Conservation (phyloP, 1,139 yeast genomes). For the Geotrichum europaeum region DNA sequence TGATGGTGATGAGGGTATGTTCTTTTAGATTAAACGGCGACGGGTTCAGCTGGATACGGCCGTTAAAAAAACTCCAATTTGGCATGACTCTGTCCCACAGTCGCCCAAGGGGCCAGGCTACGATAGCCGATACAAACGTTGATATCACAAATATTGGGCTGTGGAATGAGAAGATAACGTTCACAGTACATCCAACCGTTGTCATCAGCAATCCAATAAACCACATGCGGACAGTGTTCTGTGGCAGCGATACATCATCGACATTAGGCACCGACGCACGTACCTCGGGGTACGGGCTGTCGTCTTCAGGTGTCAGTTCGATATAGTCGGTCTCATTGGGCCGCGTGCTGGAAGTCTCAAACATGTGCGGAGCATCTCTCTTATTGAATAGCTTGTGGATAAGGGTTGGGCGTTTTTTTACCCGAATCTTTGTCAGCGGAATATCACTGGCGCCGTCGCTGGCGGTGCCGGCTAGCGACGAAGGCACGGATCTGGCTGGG, state of each 20-base stretch:
- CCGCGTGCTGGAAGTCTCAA: neutral
- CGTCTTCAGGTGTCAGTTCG: slow-evolving; percentile 14
- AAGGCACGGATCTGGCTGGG: neutral
- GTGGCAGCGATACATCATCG: slow-evolving; percentile 52
- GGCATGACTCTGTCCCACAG: slow-evolving; percentile 49
- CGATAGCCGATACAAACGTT: slow-evolving; percentile 51
- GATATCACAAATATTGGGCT: slow-evolving; percentile 50
- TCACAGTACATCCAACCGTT: slow-evolving; percentile 55
- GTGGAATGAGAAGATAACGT: slow-evolving; percentile 55
- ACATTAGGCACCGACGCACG: slow-evolving; percentile 61
- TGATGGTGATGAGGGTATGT: slow-evolving; percentile 57
- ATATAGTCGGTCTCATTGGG: slow-evolving; percentile 4
- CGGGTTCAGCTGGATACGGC: slow-evolving; percentile 46
- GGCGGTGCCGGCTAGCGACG: neutral
- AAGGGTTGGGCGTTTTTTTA: neutral
- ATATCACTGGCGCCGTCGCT: neutral
- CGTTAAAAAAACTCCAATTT: slow-evolving; percentile 40
- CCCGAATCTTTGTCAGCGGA: neutral
- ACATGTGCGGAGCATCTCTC: neutral
- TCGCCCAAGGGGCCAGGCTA: slow-evolving; percentile 59
- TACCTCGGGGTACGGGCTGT: slow-evolving; percentile 50
- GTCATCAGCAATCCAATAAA: slow-evolving; percentile 45
- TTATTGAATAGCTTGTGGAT: neutral
- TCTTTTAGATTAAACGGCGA: slow-evolving; percentile 60
- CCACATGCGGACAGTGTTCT: slow-evolving; percentile 62